Evolutionary conservation across 768 basidiomycete genomes (phyloP), one percentile per base, ranked within the genome.

Genomic region (Nidula microcarpa): DNA sequence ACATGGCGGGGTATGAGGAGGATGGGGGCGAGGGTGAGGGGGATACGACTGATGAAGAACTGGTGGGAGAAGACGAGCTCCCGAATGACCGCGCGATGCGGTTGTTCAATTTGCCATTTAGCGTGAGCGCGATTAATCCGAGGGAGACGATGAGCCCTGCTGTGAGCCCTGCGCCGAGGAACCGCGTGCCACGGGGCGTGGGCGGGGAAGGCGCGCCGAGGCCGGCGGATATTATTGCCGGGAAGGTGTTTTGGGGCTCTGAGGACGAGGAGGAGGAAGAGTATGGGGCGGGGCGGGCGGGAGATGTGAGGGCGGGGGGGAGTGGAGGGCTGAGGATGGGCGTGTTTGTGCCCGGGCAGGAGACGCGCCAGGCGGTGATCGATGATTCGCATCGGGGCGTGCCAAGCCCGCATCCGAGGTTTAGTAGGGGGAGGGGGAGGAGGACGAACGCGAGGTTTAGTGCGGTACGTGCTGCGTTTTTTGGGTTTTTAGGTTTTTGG

Each of bases 21-120:
- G 79, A 79, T 51, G 74, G 66, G 30, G 76, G 73, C 45, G 81
- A 77, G 37, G 79, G 73, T 52, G 85, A 82, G 5, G 87, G 89
- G 1, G 87, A 91, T 57, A 89, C 89, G 3, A 91, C 91, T 1
- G 90, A 91, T 62, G 87, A 90, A 56, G 89, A 93, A 55, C 82
- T 91, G 49, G 84, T 91, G n/a, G 88, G 86, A 51, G 79, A 82
- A 7, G 79, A 84, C 55, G 83, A 86, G 52, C 72, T 89, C 5
- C 87, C 85, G 30, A 91, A 89, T 52, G 81, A 82, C n/a, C 82
- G 82, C 52, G 87, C 87, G 18, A 87, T 90, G 82, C 73, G 75
- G 54, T 73, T 88, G 44, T 88, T 90, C 73, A 80, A 74, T 60
- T 79, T 84, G 57, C 90, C 89, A 6, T 66, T 73, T 53, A 77